Conservation (phyloP, 2,329 filamentous ascomycete genomes). For the Sporothrix inflata region DNA sequence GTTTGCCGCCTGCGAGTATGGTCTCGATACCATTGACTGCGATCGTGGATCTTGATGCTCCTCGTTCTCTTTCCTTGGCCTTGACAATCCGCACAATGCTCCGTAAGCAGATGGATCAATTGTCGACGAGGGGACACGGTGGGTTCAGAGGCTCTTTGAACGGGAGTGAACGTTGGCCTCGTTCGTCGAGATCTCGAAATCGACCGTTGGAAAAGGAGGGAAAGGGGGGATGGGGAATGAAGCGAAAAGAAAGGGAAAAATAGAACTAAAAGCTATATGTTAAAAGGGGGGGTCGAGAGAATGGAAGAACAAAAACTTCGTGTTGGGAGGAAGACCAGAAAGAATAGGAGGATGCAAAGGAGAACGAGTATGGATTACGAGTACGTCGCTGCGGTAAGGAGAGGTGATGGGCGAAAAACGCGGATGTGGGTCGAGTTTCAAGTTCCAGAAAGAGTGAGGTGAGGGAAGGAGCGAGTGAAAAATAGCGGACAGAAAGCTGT, state of each 20-base stretch:
- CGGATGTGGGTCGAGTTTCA: slow-evolving; percentile 30
- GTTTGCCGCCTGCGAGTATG: slow-evolving; percentile 8
- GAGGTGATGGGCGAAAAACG: slow-evolving; percentile 23
- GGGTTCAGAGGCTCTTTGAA: slow-evolving; percentile 10
- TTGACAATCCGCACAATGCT: neutral
- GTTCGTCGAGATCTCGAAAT: slow-evolving; percentile 17
- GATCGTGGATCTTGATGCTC: slow-evolving; percentile 8
- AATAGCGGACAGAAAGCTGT: slow-evolving; percentile 22
- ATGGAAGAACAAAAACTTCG: slow-evolving; percentile 20
- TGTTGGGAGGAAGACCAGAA: slow-evolving; percentile 16
- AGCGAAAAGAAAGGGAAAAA: slow-evolving; percentile 19
- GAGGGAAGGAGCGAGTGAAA: neutral
- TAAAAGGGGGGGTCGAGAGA: slow-evolving; percentile 20
- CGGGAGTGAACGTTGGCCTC: neutral
- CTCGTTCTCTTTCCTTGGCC: neutral
- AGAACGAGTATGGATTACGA: neutral
- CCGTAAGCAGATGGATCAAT: slow-evolving; percentile 5
- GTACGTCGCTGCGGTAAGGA: neutral
- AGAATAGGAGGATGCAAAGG: slow-evolving; percentile 14
- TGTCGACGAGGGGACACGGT: slow-evolving; percentile 4
- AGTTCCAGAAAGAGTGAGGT: slow-evolving; percentile 20
- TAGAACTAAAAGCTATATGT: slow-evolving; percentile 25
- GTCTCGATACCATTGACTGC: slow-evolving; percentile 19
- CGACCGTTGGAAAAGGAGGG: slow-evolving; percentile 18
- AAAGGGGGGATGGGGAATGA: neutral